These are phyloP conservation scores for Clathrus columnatus DNA, from an alignment of 768 basidiomycete species.

Conservation along the genomic window DNA sequence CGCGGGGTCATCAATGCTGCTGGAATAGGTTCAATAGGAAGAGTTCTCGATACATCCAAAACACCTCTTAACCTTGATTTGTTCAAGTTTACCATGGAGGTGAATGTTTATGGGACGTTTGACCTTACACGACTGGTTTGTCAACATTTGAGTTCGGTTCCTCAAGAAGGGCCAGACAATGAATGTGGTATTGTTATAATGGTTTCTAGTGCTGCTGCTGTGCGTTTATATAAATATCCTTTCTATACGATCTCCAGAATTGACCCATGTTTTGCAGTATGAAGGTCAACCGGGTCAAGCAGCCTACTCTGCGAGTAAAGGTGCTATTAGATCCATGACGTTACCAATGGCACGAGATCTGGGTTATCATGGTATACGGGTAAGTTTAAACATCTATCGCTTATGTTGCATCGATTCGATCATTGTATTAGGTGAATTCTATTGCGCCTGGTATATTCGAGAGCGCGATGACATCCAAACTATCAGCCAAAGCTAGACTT, in stretches of 20 bases:
- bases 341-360: slow-evolving; percentile 56
- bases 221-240: slow-evolving; percentile 7
- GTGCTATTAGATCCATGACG: slow-evolving; percentile 47
- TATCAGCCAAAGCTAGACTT: slow-evolving; percentile 19
- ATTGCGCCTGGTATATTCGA: slow-evolving; percentile 49
- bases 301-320: slow-evolving; percentile 50
- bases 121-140: slow-evolving; percentile 48
- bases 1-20: slow-evolving; percentile 55
- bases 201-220: slow-evolving; percentile 45
- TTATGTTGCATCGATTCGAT: no score
- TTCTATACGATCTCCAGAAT: no score
- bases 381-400: neutral
- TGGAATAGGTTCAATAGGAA: slow-evolving; percentile 35
- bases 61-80: slow-evolving; percentile 40
- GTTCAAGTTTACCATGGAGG: slow-evolving; percentile 43
- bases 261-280: slow-evolving; percentile 34
- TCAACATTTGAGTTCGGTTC: slow-evolving; percentile 38
- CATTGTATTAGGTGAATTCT: slow-evolving; percentile 29
- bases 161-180: slow-evolving; percentile 36
- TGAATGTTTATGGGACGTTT: slow-evolving; percentile 51
- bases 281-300: slow-evolving; percentile 51
- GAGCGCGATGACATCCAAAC: slow-evolving; percentile 27
- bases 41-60: slow-evolving; percentile 32
- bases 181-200: slow-evolving; percentile 54
- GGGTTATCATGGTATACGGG: slow-evolving; percentile 41